Evolutionary conservation across 495 filamentous ascomycete genomes (phyloP).

Genomic region (Penicillium simplicissimum): DNA sequence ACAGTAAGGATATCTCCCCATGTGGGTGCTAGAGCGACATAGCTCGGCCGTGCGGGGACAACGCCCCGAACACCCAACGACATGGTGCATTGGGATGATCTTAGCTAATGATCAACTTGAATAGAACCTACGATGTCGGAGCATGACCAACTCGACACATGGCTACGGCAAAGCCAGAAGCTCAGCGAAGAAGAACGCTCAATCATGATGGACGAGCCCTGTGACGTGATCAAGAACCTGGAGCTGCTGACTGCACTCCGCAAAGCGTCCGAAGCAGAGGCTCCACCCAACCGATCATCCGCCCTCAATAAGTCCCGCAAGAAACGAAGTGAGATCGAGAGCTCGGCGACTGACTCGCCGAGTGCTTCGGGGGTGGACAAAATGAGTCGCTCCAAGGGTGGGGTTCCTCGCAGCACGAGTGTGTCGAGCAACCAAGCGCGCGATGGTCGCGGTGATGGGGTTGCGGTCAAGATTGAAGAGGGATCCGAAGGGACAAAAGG

Average conservation of each 20-base stretch:
- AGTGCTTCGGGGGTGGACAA: constrained; percentile 61
- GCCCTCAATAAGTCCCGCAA: constrained; percentile 57
- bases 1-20: constrained; percentile 37
- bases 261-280: constrained; percentile 59
- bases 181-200: constrained; percentile 62
- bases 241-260: constrained; percentile 61
- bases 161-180: constrained; percentile 64
- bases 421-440: constrained; percentile 52
- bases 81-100: neutral
- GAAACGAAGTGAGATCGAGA: constrained; percentile 71
- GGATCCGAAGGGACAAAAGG: constrained; percentile 53
- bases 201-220: constrained; percentile 58
- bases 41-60: constrained; percentile 6
- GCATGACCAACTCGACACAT: constrained; percentile 53
- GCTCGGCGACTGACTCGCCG: constrained; percentile 66
- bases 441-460: constrained; percentile 41
- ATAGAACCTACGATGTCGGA: constrained; percentile 43
- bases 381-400: constrained; percentile 45
- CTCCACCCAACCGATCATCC: constrained; percentile 46
- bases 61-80: neutral
- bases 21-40: constrained; percentile 1
- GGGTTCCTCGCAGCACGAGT: constrained; percentile 54
- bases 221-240: constrained; percentile 60
- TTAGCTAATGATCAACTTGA: constrained; percentile 18
- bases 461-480: constrained; percentile 57